Conservation (phyloP, 371 early-diverging fungal genomes). For the Syncephalastrum contaminatum region DNA sequence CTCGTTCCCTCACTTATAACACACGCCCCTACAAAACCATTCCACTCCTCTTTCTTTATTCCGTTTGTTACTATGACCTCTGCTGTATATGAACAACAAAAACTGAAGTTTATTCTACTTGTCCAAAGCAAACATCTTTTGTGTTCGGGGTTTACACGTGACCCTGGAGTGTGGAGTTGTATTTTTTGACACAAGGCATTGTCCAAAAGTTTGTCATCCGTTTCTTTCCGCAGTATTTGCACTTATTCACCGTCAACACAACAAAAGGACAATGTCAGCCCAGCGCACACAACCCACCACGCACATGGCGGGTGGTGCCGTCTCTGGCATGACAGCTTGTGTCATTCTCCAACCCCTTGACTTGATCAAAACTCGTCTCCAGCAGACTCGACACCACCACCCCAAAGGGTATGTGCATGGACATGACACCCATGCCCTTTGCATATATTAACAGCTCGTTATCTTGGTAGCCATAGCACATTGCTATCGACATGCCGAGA, state of each 20-base stretch:
- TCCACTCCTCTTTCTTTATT: no score
- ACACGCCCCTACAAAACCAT: background rate
- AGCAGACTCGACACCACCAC: slow-evolving; percentile 64
- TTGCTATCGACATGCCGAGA: slow-evolving; percentile 57
- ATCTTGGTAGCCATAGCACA: slow-evolving; percentile 33
- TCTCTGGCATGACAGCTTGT: slow-evolving; percentile 83
- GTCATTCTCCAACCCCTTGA: slow-evolving; percentile 90
- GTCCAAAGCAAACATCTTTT: no score
- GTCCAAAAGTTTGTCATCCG: no score
- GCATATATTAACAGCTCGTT: background rate
- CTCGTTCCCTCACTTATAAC: background rate
- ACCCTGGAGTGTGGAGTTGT: no score
- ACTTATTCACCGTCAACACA: no score
- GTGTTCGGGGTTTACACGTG: no score
- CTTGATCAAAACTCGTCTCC: slow-evolving; percentile 84
- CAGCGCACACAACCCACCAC: slow-evolving; percentile 31
- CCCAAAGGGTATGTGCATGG: background rate
- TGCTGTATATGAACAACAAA: no score
- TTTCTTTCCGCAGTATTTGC: no score
- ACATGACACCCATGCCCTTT: background rate
- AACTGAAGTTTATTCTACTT: background rate
- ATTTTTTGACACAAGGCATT: no score
- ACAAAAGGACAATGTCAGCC: no score
- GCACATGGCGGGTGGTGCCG: slow-evolving; percentile 78
- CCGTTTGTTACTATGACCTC: no score